phyloP scores from a whole-genome alignment of 2,329 filamentous ascomycete genomes.

The Cordyceps militaris region DNA sequence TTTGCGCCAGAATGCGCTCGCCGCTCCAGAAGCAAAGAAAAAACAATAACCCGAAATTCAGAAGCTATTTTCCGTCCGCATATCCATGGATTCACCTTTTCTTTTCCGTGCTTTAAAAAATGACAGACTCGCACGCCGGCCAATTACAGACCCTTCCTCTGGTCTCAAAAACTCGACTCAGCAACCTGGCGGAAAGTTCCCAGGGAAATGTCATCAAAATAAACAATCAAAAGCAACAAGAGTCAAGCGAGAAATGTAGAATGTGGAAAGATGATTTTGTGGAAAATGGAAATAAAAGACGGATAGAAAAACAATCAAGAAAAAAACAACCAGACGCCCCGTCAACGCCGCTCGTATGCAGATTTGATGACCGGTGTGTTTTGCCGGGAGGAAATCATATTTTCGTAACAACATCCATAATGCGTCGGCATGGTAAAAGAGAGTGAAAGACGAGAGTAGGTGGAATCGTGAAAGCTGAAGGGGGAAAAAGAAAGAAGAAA shows the following conservation, averaged over 20 bases:
- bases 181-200: not conserved
- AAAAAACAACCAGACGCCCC: conserved; percentile 11
- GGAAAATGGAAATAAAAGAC: not conserved
- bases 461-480: not conserved
- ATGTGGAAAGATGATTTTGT: not conserved
- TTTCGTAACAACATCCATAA: conserved; percentile 1
- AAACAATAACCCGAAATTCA: not conserved
- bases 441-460: not conserved
- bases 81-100: not conserved
- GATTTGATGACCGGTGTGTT: not conserved
- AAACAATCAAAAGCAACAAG: too few relatives aligned
- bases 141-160: not conserved
- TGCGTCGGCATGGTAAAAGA: not conserved
- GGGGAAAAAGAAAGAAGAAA: not conserved
- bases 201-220: not conserved
- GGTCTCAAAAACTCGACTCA: not conserved
- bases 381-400: not conserved
- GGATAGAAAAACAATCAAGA: conserved; percentile 11
- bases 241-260: not conserved
- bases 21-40: not conserved
- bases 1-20: conserved; percentile 1
- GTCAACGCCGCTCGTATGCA: conserved; percentile 28
- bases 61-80: not conserved
- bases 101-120: not conserved
- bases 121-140: not conserved